Conservation (phyloP, 805 yeast genomes). For the Saccharomyces cerevisiae region DNA sequence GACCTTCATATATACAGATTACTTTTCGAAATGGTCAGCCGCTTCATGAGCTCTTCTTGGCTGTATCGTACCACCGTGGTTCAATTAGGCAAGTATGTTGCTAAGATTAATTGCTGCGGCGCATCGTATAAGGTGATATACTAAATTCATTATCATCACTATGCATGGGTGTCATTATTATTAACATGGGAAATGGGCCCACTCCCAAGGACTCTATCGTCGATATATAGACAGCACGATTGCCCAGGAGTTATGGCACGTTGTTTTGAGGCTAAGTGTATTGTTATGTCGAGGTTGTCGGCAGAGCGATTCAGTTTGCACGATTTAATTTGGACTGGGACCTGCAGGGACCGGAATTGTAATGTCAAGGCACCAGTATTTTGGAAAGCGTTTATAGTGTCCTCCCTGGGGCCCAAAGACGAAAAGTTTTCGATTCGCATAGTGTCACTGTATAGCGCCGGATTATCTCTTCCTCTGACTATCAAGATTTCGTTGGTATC, state of each 20-base stretch:
- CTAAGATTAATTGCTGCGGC: too few relatives aligned
- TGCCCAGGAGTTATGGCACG: constrained; percentile 91
- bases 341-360: constrained; percentile 71
- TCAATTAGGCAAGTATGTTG: not conserved
- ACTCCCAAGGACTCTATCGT: constrained; percentile 60
- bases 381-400: constrained; percentile 2
- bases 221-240: constrained; percentile 62
- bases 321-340: constrained; percentile 37
- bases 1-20: not conserved
- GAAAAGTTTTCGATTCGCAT: constrained; percentile 37
- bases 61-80: not conserved
- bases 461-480: constrained; percentile 59
- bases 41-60: not conserved
- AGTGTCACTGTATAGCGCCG: constrained; percentile 40
- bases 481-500: constrained; percentile 68
- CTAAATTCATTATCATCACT: not conserved
- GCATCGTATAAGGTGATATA: not conserved
- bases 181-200: constrained; percentile 28
- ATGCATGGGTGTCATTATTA: not conserved
- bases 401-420: constrained; percentile 4
- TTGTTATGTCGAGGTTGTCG: constrained; percentile 10
- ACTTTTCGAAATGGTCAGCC: not conserved
- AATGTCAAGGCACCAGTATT: constrained; percentile 31
- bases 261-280: constrained; percentile 39
- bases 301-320: constrained; percentile 10